These are phyloP conservation scores for Pleurotus djamor DNA, from an alignment of 768 basidiomycete species.

Conservation along the genomic window DNA sequence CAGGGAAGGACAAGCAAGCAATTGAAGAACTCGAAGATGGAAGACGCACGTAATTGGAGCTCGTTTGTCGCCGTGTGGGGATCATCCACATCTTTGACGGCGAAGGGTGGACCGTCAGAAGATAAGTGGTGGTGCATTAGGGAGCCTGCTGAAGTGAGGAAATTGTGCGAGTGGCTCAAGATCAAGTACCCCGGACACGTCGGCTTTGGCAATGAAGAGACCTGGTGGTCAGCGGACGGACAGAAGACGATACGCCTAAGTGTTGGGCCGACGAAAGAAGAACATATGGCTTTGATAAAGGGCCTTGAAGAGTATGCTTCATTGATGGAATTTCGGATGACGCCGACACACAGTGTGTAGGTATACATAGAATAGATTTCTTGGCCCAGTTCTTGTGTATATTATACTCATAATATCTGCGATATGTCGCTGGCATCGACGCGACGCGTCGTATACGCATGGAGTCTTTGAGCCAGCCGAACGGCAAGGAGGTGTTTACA, in stretches of 20 bases:
- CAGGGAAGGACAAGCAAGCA: conserved; percentile 40
- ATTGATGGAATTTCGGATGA: conserved; percentile 55
- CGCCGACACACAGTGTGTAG: conserved; percentile 10
- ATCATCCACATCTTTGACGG: conserved; percentile 33
- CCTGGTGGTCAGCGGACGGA: background rate
- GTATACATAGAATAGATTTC: background rate
- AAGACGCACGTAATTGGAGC: conserved; percentile 48
- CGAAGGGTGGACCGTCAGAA: conserved; percentile 33
- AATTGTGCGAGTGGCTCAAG: conserved; percentile 64
- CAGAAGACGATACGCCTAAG: background rate
- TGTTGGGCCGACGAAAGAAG: conserved; percentile 21
- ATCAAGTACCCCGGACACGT: conserved; percentile 31
- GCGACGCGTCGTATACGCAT: conserved; percentile 47
- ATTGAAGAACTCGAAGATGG: conserved; percentile 9
- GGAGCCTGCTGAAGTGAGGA: conserved; percentile 61
- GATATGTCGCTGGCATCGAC: conserved; percentile 48
- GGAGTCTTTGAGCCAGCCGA: conserved; percentile 53
- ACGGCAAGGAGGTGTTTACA: conserved; percentile 81
- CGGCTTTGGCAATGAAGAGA: background rate
- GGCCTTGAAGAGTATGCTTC: conserved; percentile 58
- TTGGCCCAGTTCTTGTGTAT: conserved; percentile 11
- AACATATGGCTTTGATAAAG: conserved; percentile 46
- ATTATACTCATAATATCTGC: conserved; percentile 21
- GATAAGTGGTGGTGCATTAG: conserved; percentile 80
- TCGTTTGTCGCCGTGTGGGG: conserved; percentile 83